These are phyloP conservation scores for Diplodia corticola DNA, from an alignment of 2,329 filamentous ascomycete genomes.

Conservation along the genomic window DNA sequence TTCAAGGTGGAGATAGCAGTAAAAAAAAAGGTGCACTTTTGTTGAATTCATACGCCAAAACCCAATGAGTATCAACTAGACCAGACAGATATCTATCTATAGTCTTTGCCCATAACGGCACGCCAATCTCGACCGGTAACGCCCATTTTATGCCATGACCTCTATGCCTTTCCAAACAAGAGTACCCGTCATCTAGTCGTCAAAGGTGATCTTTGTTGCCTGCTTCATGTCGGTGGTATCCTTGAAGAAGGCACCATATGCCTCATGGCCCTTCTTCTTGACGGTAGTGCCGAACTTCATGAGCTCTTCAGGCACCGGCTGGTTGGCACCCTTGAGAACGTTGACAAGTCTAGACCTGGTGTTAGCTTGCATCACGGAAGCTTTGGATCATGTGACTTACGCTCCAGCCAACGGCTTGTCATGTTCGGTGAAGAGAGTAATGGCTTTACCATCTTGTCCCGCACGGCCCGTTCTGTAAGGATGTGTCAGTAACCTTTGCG, in stretches of 20 bases:
- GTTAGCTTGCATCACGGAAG: slow-evolving; percentile 24
- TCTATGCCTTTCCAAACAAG: background rate
- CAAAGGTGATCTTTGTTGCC: slow-evolving; percentile 90
- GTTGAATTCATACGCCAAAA: background rate
- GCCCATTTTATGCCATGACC: slow-evolving; percentile 3
- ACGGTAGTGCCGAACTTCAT: slow-evolving; percentile 97
- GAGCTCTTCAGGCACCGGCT: slow-evolving; percentile 84
- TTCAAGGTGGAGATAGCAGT: background rate
- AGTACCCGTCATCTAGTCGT: slow-evolving; percentile 41
- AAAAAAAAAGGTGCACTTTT: background rate
- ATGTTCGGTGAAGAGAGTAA: slow-evolving; percentile 92
- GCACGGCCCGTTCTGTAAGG: slow-evolving; percentile 78
- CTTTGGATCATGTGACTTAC: slow-evolving; percentile 56
- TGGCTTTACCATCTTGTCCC: slow-evolving; percentile 82
- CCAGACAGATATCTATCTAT: background rate
- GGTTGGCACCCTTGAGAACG: slow-evolving; percentile 88
- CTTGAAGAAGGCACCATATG: slow-evolving; percentile 94
- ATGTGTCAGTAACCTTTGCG: background rate
- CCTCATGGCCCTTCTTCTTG: slow-evolving; percentile 97
- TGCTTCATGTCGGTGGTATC: slow-evolving; percentile 81
- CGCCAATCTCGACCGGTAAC: background rate
- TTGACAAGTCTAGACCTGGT: slow-evolving; percentile 78
- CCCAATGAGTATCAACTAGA: background rate
- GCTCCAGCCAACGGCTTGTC: slow-evolving; percentile 90
- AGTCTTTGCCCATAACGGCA: background rate